Conservation (phyloP, 2,329 filamentous ascomycete genomes). For the Aureobasidium musti region DNA sequence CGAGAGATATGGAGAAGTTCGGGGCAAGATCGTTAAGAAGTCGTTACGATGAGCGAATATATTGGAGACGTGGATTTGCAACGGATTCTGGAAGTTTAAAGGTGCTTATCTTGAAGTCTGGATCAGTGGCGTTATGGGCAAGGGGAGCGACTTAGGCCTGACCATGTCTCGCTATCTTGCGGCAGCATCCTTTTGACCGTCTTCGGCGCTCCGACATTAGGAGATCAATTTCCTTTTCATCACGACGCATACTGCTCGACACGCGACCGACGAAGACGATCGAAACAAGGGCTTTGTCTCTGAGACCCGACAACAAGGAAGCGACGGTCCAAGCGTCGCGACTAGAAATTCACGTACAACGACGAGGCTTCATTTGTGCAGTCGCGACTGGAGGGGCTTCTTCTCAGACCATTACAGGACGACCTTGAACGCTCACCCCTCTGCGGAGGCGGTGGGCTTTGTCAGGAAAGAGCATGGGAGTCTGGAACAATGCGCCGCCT, state of each 20-base stretch:
- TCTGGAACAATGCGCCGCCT: constrained; percentile 55
- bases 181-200: constrained; percentile 3
- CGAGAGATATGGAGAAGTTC: too few species aligned
- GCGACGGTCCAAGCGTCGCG: constrained; percentile 6
- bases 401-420: neutral
- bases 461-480: constrained; percentile 28
- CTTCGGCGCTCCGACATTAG: neutral
- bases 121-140: constrained; percentile 19
- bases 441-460: constrained; percentile 27
- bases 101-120: constrained; percentile 20
- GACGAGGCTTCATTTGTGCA: constrained; percentile 1
- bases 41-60: neutral
- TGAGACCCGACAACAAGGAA: neutral
- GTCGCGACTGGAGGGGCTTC: neutral
- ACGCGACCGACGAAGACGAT: neutral
- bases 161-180: constrained; percentile 10
- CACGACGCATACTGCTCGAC: neutral
- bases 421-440: constrained; percentile 24
- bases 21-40: neutral
- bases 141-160: neutral
- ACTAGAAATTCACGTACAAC: constrained; percentile 9
- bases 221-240: neutral
- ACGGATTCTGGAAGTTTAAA: neutral
- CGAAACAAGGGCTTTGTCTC: neutral
- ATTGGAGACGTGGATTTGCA: neutral